Conservation (phyloP, 2,329 filamentous ascomycete genomes). For the Fusarium liriodendri region DNA sequence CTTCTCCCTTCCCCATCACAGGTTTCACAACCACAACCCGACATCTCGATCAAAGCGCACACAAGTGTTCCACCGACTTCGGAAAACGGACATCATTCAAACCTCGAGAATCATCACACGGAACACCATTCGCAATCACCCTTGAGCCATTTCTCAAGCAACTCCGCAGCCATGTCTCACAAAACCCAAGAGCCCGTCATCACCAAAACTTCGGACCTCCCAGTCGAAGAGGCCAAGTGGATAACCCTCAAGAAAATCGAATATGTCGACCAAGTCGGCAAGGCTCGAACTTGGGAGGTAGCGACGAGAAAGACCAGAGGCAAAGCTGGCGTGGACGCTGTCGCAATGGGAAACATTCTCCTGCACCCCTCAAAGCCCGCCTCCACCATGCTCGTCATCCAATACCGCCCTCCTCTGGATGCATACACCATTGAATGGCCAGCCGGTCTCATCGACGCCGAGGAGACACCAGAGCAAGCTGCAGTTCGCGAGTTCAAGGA, state of each 20-base stretch:
- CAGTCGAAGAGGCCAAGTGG: conserved; percentile 38
- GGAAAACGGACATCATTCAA: not conserved
- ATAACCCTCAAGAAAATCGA: conserved; percentile 43
- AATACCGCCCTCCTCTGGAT: conserved; percentile 42
- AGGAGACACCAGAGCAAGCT: conserved; percentile 40
- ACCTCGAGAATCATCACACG: not conserved
- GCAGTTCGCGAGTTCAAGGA: conserved; percentile 43
- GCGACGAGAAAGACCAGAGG: conserved; percentile 43
- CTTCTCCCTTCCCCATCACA: not conserved
- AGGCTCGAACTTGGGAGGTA: conserved; percentile 42
- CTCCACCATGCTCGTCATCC: conserved; percentile 42
- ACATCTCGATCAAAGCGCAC: not conserved
- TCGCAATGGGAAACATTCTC: conserved; percentile 43
- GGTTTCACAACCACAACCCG: not conserved
- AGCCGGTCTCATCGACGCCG: conserved; percentile 40
- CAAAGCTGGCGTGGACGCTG: conserved; percentile 39
- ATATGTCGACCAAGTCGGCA: conserved; percentile 43
- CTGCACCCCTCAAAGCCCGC: conserved; percentile 41
- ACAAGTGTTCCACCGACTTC: not conserved
- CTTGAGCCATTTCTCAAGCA: not conserved
- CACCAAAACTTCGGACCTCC: conserved; percentile 38
- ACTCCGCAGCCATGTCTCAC: conserved; percentile 9
- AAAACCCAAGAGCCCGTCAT: conserved; percentile 41
- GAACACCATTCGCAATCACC: not conserved
- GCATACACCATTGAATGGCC: conserved; percentile 44